phyloP scores from a whole-genome alignment of 768 basidiomycete genomes.

The Lactarius psammicola region DNA sequence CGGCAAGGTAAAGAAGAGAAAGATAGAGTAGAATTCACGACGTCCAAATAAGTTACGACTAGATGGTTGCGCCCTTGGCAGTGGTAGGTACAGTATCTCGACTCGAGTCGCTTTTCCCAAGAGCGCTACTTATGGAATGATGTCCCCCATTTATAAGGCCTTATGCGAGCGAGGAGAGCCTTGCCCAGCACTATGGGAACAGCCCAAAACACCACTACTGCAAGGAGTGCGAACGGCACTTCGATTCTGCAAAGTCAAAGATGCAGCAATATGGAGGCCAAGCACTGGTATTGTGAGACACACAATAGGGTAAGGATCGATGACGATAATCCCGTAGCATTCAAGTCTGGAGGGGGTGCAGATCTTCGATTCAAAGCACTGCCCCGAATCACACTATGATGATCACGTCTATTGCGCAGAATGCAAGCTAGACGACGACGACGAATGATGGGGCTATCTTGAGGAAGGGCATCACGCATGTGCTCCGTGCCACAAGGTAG shows the following conservation, averaged over 20 bases:
- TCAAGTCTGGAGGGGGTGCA: not conserved
- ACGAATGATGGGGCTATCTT: constrained; percentile 1
- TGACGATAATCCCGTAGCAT: not conserved
- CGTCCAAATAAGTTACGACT: no score
- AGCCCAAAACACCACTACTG: constrained; percentile 11
- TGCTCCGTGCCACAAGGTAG: not conserved
- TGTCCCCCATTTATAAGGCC: not conserved
- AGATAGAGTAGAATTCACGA: no score
- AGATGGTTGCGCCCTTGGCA: no score
- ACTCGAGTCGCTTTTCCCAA: no score
- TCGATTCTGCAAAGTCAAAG: not conserved
- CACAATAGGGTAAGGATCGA: constrained; percentile 5
- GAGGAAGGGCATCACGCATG: constrained; percentile 5
- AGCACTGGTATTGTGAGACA: constrained; percentile 13
- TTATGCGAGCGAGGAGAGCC: constrained; percentile 4
- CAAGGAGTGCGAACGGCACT: constrained; percentile 8
- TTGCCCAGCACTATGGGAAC: constrained; percentile 1
- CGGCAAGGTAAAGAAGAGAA: no score
- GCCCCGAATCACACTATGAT: constrained; percentile 47
- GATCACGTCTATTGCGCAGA: constrained; percentile 9
- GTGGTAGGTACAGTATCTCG: no score
- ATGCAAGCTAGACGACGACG: constrained; percentile 2
- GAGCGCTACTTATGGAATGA: not conserved
- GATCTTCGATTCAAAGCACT: constrained; percentile 42
- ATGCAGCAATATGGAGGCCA: constrained; percentile 10